These are phyloP conservation scores for Acer negundo DNA, from an alignment of 345 rosid genomes.

Conservation along the genomic window DNA sequence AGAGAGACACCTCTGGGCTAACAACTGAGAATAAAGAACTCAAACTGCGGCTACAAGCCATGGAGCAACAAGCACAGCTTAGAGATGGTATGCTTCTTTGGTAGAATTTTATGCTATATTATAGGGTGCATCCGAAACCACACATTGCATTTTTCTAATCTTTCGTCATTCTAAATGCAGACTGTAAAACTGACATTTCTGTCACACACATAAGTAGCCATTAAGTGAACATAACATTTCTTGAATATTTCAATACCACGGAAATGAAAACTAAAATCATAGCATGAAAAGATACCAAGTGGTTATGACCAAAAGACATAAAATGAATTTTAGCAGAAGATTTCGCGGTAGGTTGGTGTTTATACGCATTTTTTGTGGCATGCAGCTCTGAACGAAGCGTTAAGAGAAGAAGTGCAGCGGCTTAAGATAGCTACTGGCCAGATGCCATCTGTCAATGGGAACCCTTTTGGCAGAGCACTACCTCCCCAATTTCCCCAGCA, in stretches of 20 bases:
- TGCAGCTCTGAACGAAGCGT: constrained; percentile 81
- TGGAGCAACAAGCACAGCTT: constrained; percentile 78
- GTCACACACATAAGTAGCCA: background rate
- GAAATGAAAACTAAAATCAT: background rate
- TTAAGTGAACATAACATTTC: background rate
- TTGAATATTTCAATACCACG: background rate
- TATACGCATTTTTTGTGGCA: background rate
- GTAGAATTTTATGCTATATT: background rate
- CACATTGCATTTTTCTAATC: background rate
- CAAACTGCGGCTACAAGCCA: constrained; percentile 68
- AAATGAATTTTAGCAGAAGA: background rate
- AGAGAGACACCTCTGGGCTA: constrained; percentile 71
- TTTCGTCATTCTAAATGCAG: background rate
- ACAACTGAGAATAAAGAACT: constrained; percentile 72
- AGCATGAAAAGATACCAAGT: background rate
- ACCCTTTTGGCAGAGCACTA: constrained; percentile 45
- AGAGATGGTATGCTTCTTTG: constrained; percentile 53
- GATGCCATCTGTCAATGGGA: constrained; percentile 59
- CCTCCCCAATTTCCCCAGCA: constrained; percentile 49
- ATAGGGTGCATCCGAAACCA: background rate
- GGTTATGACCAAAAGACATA: background rate
- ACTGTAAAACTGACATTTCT: too few species aligned
- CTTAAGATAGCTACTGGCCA: constrained; percentile 81
- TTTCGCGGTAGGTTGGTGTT: background rate
- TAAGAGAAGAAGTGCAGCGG: constrained; percentile 88